Percentiles rank a stretch among this genome's conserved stretches.
Evolutionary conservation across 2,329 filamentous ascomycete species (phyloP).

Genomic region (Zarea fungicola): DNA sequence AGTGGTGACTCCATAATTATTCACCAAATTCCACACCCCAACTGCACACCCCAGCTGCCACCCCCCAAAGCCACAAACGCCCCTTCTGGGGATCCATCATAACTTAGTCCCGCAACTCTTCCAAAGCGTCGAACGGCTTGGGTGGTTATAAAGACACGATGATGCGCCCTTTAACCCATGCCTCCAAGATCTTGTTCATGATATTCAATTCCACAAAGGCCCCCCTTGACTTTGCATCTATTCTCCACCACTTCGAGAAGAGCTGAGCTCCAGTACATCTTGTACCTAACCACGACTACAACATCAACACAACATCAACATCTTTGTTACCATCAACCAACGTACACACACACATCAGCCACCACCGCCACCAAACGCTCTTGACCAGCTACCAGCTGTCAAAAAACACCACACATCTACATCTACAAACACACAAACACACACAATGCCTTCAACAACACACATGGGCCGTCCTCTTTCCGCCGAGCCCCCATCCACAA

Average conservation of each 20-base stretch:
- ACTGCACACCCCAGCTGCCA: no score
- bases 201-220: slow-evolving; percentile 4
- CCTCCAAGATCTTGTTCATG: slow-evolving; percentile 6
- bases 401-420: no score
- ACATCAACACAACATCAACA: background rate
- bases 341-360: slow-evolving; percentile 1
- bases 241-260: background rate
- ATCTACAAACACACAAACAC: slow-evolving; percentile 7
- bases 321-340: background rate
- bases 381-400: no score
- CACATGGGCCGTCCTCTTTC: slow-evolving; percentile 38
- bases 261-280: background rate
- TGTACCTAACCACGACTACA: background rate
- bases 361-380: no score
- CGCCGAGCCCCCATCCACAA: slow-evolving; percentile 32
- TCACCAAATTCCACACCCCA: no score
- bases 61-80: no score
- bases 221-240: background rate
- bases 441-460: slow-evolving; percentile 12
- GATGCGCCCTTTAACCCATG: slow-evolving; percentile 6
- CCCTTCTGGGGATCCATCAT: no score
- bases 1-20: no score
- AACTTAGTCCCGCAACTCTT: no score
- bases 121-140: background rate
- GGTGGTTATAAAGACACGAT: slow-evolving; percentile 4